A percentile compares a stretch with the other conserved stretches of the same genome.
These are phyloP conservation scores for Pichia sorboxylosa DNA, from an alignment of 1,139 yeast genomes.

Conservation along the genomic window DNA sequence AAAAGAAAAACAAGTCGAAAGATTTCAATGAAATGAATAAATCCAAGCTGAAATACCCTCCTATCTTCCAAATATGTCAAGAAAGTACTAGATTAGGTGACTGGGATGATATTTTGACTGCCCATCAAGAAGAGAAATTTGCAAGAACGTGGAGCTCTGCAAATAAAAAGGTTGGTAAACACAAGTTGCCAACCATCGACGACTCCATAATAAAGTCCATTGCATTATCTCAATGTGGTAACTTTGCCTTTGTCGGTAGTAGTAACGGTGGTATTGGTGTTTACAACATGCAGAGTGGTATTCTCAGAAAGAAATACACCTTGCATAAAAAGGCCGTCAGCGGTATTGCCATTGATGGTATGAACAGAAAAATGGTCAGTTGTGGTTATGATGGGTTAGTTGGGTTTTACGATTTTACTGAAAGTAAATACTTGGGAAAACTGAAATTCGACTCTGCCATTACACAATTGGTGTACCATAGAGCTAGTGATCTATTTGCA, in stretches of 20 bases:
- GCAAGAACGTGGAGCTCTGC: conserved; percentile 93
- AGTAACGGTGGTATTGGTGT: conserved; percentile 79
- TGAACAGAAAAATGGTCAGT: conserved; percentile 80
- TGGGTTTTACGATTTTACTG: conserved; percentile 77
- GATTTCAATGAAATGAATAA: conserved; percentile 46
- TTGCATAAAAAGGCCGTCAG: conserved; percentile 76
- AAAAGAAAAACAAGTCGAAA: conserved; percentile 41
- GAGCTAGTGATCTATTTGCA: conserved; percentile 75
- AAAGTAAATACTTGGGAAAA: conserved; percentile 58
- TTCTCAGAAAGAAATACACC: conserved; percentile 47
- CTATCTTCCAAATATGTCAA: conserved; percentile 60
- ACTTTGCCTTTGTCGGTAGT: conserved; percentile 90
- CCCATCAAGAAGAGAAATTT: conserved; percentile 70
- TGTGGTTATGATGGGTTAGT: conserved; percentile 83
- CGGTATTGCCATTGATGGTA: conserved; percentile 81
- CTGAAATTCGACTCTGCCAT: conserved; percentile 66
- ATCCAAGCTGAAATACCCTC: conserved; percentile 60
- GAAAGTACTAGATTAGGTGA: conserved; percentile 75
- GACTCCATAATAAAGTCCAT: conserved; percentile 73
- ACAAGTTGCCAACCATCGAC: conserved; percentile 61
- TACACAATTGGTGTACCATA: conserved; percentile 65
- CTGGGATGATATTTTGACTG: conserved; percentile 93
- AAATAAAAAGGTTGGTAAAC: conserved; percentile 69
- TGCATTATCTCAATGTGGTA: conserved; percentile 84
- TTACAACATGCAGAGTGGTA: conserved; percentile 85